Base-by-base conservation (phyloP, 257 asterid species). In the Catharanthus roseus region DNA sequence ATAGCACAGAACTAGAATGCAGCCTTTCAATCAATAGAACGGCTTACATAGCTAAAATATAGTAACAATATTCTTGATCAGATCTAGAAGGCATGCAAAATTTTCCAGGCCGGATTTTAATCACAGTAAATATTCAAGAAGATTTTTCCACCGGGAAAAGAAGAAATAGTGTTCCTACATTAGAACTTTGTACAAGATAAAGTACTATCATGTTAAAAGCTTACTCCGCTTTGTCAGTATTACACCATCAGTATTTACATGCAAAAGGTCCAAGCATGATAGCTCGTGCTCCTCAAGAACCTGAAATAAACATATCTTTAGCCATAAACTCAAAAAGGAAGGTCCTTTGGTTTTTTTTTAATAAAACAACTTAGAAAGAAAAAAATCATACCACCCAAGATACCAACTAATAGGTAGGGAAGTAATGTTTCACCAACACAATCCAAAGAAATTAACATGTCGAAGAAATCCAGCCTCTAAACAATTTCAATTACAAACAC, bases 181-280 rank as follows among this genome's bases (percentile, higher is more conserved):
- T 6, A 60, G 11, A 65, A 39, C n/a, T n/a, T 18, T 9, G 15
- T 7, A 41, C 34, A 4, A 41, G 49, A 53, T 42, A 26, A 61
- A 38, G 65, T 16, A 15, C 1, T 19, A 24, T 55, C 23, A 31
- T 10, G 24, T 62, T 47, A 29, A 42, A 67, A 72, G 74, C 96
- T 88, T 87, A 93, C 99, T 93, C 81, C 81, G 88, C 82, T 81
- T 91, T 36, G 96, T 88, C 89, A 93, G 78, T 82, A 89, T 80
- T 69, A 91, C 88, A 68, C 87, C 99, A 78, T 80, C 88, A 63
- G 96, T 84, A 71, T 88, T 85, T 56, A 91, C 82, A 77, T 86
- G 89, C 80, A 93, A 81, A 82, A 93, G 79, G 75, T 93, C 96
- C 75, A 67, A 72, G 85, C 99, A 93, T 66, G 90, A 85, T 71